Percentiles rank a stretch among this genome's conserved stretches.
phyloP scores from a whole-genome alignment of 2,329 filamentous ascomycete genomes.

The Xylaria sp. region DNA sequence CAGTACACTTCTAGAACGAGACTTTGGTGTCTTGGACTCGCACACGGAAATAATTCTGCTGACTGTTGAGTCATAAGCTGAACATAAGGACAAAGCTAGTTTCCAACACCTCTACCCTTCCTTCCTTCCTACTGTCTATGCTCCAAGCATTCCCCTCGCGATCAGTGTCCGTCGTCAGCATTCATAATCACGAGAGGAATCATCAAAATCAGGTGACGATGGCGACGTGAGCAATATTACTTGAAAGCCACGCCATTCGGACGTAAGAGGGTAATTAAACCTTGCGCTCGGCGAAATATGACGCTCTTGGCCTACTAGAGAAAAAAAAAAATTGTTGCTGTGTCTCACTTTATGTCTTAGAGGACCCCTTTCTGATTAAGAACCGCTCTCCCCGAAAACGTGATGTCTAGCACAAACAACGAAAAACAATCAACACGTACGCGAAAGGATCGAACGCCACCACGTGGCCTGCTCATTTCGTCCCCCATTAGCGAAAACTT shows the following conservation, averaged over 20 bases:
- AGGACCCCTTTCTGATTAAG: neutral
- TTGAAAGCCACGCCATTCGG: neutral
- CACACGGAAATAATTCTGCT: neutral
- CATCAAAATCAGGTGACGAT: conserved; percentile 8
- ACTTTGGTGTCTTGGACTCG: neutral
- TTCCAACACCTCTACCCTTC: too few relatives aligned
- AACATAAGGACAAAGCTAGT: neutral
- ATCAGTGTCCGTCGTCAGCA: neutral
- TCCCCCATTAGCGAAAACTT: conserved; percentile 13
- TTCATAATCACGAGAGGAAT: neutral
- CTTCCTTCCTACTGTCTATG: neutral
- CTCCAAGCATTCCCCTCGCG: too few relatives aligned
- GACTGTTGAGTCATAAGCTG: neutral
- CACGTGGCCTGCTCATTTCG: conserved; percentile 33
- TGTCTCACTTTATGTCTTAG: conserved; percentile 33
- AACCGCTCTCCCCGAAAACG: neutral
- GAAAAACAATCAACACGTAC: conserved; percentile 11
- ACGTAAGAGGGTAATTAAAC: neutral
- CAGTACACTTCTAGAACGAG: neutral
- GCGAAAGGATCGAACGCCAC: conserved; percentile 22
- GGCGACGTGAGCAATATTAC: neutral
- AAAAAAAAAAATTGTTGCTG: conserved; percentile 18
- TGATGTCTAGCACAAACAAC: neutral
- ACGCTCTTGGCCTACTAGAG: neutral
- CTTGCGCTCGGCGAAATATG: neutral